A percentile compares a stretch with the other conserved stretches of the same genome.
These are phyloP conservation scores for Ogataea kodamae DNA, from an alignment of 805 yeast species.

Conservation along the genomic window DNA sequence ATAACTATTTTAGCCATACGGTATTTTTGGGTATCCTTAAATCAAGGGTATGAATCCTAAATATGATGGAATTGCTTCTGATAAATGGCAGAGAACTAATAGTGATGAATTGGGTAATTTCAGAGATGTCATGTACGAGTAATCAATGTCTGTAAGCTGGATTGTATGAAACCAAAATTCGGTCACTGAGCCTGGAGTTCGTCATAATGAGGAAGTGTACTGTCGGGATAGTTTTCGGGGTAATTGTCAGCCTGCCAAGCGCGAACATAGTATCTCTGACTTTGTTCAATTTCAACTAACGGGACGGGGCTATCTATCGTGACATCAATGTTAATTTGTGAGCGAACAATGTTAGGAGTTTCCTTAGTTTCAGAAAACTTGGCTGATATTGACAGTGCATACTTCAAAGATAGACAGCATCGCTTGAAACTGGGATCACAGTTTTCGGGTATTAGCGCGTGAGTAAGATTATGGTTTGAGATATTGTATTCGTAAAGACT, in stretches of 20 bases:
- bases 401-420: constrained; percentile 51
- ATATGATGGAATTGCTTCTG: too few species aligned
- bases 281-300: constrained; percentile 6
- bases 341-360: constrained; percentile 8
- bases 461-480: constrained; percentile 37
- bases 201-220: constrained; percentile 15
- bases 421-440: constrained; percentile 53
- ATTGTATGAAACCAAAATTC: too few species aligned
- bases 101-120: too few species aligned
- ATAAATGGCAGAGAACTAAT: too few species aligned
- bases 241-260: background rate
- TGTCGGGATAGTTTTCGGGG: background rate
- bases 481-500: constrained; percentile 41
- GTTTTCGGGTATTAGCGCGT: constrained; percentile 43
- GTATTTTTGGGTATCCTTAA: too few species aligned
- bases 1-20: too few species aligned
- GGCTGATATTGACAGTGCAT: constrained; percentile 35
- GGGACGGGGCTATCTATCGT: constrained; percentile 25
- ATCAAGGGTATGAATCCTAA: too few species aligned
- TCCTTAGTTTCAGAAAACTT: constrained; percentile 27
- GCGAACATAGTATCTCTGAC: background rate
- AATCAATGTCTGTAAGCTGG: too few species aligned
- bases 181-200: too few species aligned
- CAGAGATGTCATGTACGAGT: too few species aligned
- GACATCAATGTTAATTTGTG: constrained; percentile 17